These are phyloP conservation scores for Pseudevernia furfuracea DNA, from an alignment of 495 filamentous ascomycete genomes.

Conservation along the genomic window DNA sequence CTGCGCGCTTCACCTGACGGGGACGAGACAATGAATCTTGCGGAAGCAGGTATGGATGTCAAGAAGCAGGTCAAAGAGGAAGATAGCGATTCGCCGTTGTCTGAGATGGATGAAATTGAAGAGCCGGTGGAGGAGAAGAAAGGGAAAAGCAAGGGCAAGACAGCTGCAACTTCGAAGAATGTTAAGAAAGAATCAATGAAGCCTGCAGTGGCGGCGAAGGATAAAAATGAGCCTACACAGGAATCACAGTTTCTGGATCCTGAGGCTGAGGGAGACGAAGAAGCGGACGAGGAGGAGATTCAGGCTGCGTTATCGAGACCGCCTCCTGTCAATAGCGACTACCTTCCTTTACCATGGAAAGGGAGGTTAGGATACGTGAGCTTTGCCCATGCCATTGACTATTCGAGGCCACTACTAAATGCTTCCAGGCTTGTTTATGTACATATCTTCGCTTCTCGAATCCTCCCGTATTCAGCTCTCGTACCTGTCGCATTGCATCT, in stretches of 20 bases:
- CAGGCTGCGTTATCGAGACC: conserved; percentile 46
- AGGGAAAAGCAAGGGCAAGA: conserved; percentile 8
- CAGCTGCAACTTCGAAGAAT: conserved; percentile 8
- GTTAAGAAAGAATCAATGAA: conserved; percentile 10
- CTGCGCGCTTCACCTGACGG: conserved; percentile 39
- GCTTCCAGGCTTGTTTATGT: conserved; percentile 69
- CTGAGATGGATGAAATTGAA: conserved; percentile 25
- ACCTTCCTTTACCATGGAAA: conserved; percentile 87
- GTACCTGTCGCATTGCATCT: conserved; percentile 84
- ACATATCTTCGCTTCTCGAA: conserved; percentile 85
- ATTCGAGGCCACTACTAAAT: conserved; percentile 21
- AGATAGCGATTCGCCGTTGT: conserved; percentile 30
- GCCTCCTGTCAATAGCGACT: conserved; percentile 76
- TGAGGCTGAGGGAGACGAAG: conserved; percentile 29
- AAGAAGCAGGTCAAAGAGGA: conserved; percentile 31
- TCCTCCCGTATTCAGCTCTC: conserved; percentile 81
- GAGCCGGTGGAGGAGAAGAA: conserved; percentile 14
- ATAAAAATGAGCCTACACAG: conserved; percentile 17
- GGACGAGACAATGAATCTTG: conserved; percentile 30
- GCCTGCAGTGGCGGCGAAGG: neutral
- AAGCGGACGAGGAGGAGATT: conserved; percentile 44
- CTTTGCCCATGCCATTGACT: conserved; percentile 18
- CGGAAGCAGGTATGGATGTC: conserved; percentile 24
- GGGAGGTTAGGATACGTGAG: conserved; percentile 84
- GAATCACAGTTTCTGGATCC: conserved; percentile 33